Evolutionary conservation across 2,329 filamentous ascomycete genomes (phyloP).

Genomic region (Sporothrix inflata): DNA sequence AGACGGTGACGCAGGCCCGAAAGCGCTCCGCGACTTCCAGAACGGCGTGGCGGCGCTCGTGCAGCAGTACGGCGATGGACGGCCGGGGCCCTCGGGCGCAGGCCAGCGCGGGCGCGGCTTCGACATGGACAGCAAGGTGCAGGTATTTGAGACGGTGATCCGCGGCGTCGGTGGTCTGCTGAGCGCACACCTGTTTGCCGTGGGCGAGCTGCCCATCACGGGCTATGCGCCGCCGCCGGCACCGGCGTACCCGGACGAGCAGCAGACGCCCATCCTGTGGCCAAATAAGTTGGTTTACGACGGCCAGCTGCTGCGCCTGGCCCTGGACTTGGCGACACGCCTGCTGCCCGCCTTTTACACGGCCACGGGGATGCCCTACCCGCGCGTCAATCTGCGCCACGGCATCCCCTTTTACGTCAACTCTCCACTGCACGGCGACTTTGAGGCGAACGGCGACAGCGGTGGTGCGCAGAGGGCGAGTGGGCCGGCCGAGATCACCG

Average conservation of each 20-base stretch:
- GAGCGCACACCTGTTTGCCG: conserved; percentile 90
- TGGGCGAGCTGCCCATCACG: conserved; percentile 84
- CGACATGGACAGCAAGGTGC: conserved; percentile 95
- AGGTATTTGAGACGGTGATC: conserved; percentile 98
- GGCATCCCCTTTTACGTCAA: conserved; percentile 89
- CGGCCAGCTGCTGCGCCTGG: conserved; percentile 87
- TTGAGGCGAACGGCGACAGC: conserved; percentile 31
- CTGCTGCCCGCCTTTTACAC: conserved; percentile 92
- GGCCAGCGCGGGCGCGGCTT: conserved; percentile 80
- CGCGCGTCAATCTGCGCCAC: conserved; percentile 85
- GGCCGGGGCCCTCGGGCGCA: conserved; percentile 65
- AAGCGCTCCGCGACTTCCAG: conserved; percentile 76
- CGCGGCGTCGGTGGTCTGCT: conserved; percentile 86
- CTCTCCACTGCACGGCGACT: conserved; percentile 70
- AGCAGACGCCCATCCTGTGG: conserved; percentile 66
- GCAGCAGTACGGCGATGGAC: conserved; percentile 83
- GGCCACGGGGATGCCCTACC: conserved; percentile 88
- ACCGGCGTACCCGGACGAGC: conserved; percentile 9
- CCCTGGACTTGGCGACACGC: conserved; percentile 79
- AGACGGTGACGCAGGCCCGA: conserved; percentile 56
- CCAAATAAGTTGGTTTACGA: conserved; percentile 79
- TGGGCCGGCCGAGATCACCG: conserved; percentile 73
- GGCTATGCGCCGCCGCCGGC: conserved; percentile 65
- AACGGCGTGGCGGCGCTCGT: conserved; percentile 76
- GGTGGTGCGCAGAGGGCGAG: conserved; percentile 46